Evolutionary conservation across 202 grass and related monocot species (phyloP).

Genomic region (Sporobolus alterniflorus): DNA sequence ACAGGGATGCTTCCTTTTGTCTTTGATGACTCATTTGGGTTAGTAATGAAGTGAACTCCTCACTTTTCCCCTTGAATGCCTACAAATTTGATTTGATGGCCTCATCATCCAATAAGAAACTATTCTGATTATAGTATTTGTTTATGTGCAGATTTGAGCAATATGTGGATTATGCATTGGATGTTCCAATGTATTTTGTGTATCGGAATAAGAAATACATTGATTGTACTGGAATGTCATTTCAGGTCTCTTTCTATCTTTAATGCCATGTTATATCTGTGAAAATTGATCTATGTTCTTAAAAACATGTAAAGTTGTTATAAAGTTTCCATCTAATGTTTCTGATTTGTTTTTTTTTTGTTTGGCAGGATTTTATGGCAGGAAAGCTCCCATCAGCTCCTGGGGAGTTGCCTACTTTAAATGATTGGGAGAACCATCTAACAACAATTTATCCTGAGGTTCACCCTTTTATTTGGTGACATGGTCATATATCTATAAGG

Average conservation of each 20-base stretch:
- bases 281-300: no score
- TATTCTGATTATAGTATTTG: no score
- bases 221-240: no score
- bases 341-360: slow-evolving; percentile 32
- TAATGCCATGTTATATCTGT: no score
- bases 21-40: slow-evolving; percentile 88
- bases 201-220: no score
- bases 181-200: no score
- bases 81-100: slow-evolving; percentile 14
- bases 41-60: slow-evolving; percentile 26
- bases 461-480: slow-evolving; percentile 20
- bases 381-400: slow-evolving; percentile 84
- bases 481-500: slow-evolving; percentile 6
- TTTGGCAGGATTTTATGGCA: slow-evolving; percentile 92
- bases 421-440: slow-evolving; percentile 99
- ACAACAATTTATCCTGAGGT: slow-evolving; percentile 99
- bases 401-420: slow-evolving; percentile 88
- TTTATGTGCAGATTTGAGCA: no score
- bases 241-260: no score
- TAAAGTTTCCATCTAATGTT: slow-evolving; percentile 13
- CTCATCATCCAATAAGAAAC: neutral
- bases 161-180: no score
- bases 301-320: neutral
- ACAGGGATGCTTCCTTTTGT: slow-evolving; percentile 98
- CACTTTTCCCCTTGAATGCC: neutral